Percentiles rank a stretch among this genome's conserved stretches.
Evolutionary conservation across 257 asterid species (phyloP).

Genomic region (Capsicum chinense): DNA sequence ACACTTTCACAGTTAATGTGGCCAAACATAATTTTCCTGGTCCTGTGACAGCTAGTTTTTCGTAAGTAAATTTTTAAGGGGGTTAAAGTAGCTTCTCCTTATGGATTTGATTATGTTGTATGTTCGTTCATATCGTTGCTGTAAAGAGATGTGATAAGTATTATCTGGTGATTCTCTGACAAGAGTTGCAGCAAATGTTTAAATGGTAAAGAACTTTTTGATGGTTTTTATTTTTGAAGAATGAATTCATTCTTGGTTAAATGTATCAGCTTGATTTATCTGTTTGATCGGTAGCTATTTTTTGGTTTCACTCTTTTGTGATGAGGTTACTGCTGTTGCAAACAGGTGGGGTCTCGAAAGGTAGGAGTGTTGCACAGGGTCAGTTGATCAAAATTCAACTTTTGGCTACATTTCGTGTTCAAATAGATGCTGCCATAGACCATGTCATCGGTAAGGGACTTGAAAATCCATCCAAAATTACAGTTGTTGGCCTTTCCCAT

Average conservation of each 20-base stretch:
- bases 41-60: neutral
- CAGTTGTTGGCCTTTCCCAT: too few relatives aligned
- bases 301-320: neutral
- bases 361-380: conserved; percentile 95
- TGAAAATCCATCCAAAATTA: too few relatives aligned
- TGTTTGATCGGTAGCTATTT: neutral
- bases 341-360: conserved; percentile 91
- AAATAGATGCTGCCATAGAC: conserved; percentile 57
- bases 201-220: neutral
- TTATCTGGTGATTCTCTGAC: neutral
- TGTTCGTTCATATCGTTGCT: neutral
- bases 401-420: conserved; percentile 86
- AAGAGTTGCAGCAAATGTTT: neutral
- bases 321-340: conserved; percentile 21
- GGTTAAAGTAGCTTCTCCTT: neutral
- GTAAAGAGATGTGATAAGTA: neutral
- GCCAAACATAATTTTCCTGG: neutral
- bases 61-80: neutral
- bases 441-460: too few relatives aligned
- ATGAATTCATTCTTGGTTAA: neutral
- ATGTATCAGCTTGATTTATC: neutral
- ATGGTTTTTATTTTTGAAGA: neutral
- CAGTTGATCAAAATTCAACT: conserved; percentile 90
- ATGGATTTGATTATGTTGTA: neutral
- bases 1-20: neutral